phyloP scores from a whole-genome alignment of 2,329 filamentous ascomycete genomes.

The Claviceps sorghi region DNA sequence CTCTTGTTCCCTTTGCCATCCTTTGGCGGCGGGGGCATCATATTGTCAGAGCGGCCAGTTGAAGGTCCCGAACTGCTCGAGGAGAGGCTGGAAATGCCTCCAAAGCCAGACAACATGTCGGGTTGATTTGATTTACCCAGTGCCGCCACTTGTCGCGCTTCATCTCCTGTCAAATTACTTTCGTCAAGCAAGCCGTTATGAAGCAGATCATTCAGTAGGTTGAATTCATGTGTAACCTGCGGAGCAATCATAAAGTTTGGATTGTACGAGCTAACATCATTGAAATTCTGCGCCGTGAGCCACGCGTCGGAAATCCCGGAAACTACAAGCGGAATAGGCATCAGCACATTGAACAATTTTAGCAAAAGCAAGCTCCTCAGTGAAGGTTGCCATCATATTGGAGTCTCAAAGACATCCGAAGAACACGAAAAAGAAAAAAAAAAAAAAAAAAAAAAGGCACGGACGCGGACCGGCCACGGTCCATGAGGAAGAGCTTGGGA shows the following conservation, averaged over 20 bases:
- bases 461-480: not conserved
- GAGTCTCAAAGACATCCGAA: too few species aligned
- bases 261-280: conserved; percentile 90
- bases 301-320: conserved; percentile 71
- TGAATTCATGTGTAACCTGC: conserved; percentile 93
- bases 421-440: not conserved
- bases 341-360: conserved; percentile 4
- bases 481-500: not conserved
- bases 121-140: conserved; percentile 27
- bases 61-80: conserved; percentile 11
- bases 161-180: conserved; percentile 54
- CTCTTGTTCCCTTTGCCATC: conserved; percentile 40
- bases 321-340: conserved; percentile 31
- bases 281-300: conserved; percentile 66
- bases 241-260: conserved; percentile 86
- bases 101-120: conserved; percentile 35
- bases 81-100: conserved; percentile 23
- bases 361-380: not conserved
- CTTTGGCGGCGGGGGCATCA: conserved; percentile 36
- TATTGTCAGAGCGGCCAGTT: conserved; percentile 14
- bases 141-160: conserved; percentile 33
- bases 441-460: too few species aligned
- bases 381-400: not conserved
- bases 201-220: conserved; percentile 89
- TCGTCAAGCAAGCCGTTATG: conserved; percentile 86